These are phyloP conservation scores for Rutstroemia sydowiana DNA, from an alignment of 2,329 filamentous ascomycete genomes.

Conservation along the genomic window DNA sequence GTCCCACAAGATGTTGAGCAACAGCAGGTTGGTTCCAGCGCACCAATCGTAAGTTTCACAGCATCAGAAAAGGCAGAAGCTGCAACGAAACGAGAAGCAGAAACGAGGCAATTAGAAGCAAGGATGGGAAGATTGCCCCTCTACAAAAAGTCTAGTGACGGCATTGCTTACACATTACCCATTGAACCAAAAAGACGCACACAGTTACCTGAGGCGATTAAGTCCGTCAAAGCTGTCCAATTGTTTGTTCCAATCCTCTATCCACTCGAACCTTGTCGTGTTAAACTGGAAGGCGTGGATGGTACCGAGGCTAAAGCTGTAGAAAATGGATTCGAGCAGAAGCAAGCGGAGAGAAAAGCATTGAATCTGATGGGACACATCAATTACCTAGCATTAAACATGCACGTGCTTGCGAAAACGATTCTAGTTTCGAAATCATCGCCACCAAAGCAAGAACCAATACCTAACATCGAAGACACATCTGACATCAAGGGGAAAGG, in stretches of 20 bases:
- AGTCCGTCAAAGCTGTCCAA: conserved; percentile 54
- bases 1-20: conserved; percentile 1
- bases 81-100: conserved; percentile 53
- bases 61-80: conserved; percentile 55
- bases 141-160: conserved; percentile 64
- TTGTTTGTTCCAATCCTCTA: conserved; percentile 66
- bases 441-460: not conserved
- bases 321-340: conserved; percentile 57
- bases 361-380: conserved; percentile 64
- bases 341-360: conserved; percentile 47
- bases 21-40: conserved; percentile 10
- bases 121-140: conserved; percentile 60
- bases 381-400: conserved; percentile 66
- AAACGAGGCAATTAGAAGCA: conserved; percentile 67
- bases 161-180: conserved; percentile 62
- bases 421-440: conserved; percentile 26
- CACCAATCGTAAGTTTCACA: conserved; percentile 37
- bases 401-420: conserved; percentile 58
- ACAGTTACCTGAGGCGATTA: conserved; percentile 54
- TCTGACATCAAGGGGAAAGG: conserved; percentile 11
- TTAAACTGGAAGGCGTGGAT: conserved; percentile 59
- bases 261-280: conserved; percentile 58
- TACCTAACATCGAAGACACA: conserved; percentile 3
- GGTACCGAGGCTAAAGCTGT: conserved; percentile 52
- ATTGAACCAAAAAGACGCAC: conserved; percentile 56